phyloP scores from a whole-genome alignment of 2,329 filamentous ascomycete genomes.

The Botrytis deweyae region DNA sequence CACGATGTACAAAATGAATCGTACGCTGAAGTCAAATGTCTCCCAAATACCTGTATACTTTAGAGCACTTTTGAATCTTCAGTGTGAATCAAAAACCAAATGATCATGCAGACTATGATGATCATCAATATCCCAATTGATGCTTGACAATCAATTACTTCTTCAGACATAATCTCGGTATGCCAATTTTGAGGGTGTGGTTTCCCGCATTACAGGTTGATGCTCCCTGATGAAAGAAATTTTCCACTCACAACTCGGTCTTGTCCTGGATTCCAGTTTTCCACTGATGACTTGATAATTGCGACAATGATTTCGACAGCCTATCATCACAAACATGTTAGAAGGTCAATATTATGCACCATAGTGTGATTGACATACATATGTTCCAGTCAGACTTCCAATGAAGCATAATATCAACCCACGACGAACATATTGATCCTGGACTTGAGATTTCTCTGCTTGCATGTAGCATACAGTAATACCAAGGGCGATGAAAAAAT shows the following conservation, averaged over 20 bases:
- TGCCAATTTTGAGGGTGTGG: too few species aligned
- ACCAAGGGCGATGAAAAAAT: slow-evolving; percentile 53
- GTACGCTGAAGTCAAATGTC: neutral
- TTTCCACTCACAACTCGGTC: slow-evolving; percentile 36
- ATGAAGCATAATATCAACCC: slow-evolving; percentile 46
- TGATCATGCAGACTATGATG: neutral
- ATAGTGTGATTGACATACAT: slow-evolving; percentile 40
- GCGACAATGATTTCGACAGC: slow-evolving; percentile 36
- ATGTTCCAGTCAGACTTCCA: slow-evolving; percentile 40
- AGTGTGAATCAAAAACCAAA: neutral
- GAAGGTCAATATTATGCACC: neutral
- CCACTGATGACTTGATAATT: slow-evolving; percentile 31
- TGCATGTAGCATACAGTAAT: slow-evolving; percentile 55
- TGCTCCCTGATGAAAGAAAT: neutral
- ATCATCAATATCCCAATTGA: neutral
- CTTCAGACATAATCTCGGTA: neutral
- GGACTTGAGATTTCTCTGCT: slow-evolving; percentile 43
- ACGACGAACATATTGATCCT: slow-evolving; percentile 44
- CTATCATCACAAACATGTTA: slow-evolving; percentile 40
- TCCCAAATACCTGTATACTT: neutral
- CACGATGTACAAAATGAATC: neutral
- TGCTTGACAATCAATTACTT: neutral
- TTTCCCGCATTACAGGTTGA: neutral
- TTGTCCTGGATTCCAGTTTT: slow-evolving; percentile 33
- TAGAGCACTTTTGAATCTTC: neutral